Evolutionary conservation across 495 filamentous ascomycete species (phyloP).

Genomic region (Aspergillus mulundensis): DNA sequence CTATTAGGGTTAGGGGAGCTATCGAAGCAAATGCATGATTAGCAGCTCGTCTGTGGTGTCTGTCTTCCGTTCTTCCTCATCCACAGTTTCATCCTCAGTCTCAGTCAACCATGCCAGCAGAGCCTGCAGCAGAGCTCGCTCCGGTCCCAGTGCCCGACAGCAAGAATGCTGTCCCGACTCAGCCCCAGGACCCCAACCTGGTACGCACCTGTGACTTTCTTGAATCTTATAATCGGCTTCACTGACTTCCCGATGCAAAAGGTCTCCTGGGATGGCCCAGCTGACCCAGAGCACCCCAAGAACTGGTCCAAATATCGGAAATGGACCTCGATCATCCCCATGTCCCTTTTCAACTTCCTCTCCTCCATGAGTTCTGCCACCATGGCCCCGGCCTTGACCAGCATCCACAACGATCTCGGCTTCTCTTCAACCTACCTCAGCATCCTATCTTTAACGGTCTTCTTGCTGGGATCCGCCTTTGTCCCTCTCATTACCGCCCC

Average conservation of each 20-base stretch:
- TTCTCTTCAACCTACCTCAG: slow-evolving; percentile 4
- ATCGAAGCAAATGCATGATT: too few relatives aligned
- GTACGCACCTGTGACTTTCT: too few relatives aligned
- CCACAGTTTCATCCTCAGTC: too few relatives aligned
- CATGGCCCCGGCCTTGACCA: slow-evolving; percentile 8
- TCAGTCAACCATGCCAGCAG: too few relatives aligned
- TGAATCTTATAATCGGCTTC: too few relatives aligned
- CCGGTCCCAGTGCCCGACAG: too few relatives aligned
- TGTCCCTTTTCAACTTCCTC: slow-evolving; percentile 12
- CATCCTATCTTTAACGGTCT: slow-evolving; percentile 3
- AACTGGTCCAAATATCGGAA: slow-evolving; percentile 4
- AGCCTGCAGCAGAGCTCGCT: too few relatives aligned
- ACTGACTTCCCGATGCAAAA: neutral
- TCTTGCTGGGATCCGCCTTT: slow-evolving; percentile 12
- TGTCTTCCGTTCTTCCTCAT: too few relatives aligned
- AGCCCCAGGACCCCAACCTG: too few relatives aligned
- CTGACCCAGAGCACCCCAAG: slow-evolving; percentile 11
- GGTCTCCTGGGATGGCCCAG: slow-evolving; percentile 6
- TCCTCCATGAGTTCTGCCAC: slow-evolving; percentile 8
- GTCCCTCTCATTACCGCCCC: slow-evolving; percentile 11
- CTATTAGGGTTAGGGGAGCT: too few relatives aligned
- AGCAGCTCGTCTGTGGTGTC: too few relatives aligned
- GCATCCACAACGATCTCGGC: neutral
- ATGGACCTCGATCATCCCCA: slow-evolving; percentile 1
- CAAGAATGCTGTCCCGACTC: too few relatives aligned